Conservation (phyloP, 2,329 filamentous ascomycete species). For the Hymenoscyphus salicellus region DNA sequence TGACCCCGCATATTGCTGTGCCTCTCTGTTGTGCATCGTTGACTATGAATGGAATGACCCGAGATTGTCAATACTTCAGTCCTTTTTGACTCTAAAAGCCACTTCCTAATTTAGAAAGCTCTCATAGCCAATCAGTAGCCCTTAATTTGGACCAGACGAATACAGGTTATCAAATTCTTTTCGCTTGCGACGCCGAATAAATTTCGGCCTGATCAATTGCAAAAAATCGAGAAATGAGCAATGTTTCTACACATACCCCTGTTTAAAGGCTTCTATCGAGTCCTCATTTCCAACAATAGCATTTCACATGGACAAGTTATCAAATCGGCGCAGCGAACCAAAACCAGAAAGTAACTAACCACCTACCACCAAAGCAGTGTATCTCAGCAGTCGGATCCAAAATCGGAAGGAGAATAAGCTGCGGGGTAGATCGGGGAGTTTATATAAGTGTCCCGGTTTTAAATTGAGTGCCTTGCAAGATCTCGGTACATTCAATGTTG, state of each 20-base stretch:
- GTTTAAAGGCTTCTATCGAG: too few species aligned
- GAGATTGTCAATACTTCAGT: not conserved
- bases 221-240: too few species aligned
- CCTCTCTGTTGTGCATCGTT: not conserved
- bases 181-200: too few species aligned
- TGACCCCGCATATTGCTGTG: not conserved
- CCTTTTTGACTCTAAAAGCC: not conserved
- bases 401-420: not conserved
- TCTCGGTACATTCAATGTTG: not conserved
- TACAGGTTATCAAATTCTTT: too few species aligned
- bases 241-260: too few species aligned
- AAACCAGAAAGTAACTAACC: not conserved
- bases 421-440: conserved; percentile 1
- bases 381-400: not conserved
- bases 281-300: too few species aligned
- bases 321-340: not conserved
- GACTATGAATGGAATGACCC: not conserved
- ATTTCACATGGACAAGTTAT: not conserved
- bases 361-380: not conserved
- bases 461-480: not conserved
- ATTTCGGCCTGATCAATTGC: too few species aligned
- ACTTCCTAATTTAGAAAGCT: not conserved
- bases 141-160: too few species aligned
- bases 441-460: not conserved
- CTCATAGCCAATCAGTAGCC: too few species aligned